These are phyloP conservation scores for Elsinoe necatrix DNA, from an alignment of 2,329 filamentous ascomycete genomes.

Conservation along the genomic window DNA sequence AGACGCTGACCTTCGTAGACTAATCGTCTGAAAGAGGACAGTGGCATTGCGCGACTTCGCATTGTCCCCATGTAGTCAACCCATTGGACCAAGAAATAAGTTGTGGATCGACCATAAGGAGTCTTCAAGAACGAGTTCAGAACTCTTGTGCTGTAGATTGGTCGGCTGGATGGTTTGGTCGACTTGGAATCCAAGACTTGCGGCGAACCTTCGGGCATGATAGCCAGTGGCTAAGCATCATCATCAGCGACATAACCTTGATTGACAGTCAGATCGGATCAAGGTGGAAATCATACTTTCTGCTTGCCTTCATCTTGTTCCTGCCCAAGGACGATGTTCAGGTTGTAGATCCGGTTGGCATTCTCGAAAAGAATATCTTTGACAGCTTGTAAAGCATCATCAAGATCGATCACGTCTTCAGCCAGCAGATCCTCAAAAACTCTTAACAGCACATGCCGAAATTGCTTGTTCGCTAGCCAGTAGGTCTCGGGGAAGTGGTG, in stretches of 20 bases:
- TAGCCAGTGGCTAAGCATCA: constrained; percentile 8
- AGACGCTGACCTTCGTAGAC: constrained; percentile 35
- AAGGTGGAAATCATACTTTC: constrained; percentile 1
- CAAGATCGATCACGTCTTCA: constrained; percentile 52
- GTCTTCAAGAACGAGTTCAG: constrained; percentile 26
- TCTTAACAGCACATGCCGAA: constrained; percentile 61
- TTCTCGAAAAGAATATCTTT: constrained; percentile 68
- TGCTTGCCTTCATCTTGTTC: constrained; percentile 9
- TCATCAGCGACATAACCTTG: constrained; percentile 2
- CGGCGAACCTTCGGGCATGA: not conserved
- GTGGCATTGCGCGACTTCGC: constrained; percentile 59
- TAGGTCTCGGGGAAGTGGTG: constrained; percentile 74
- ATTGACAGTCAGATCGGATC: not conserved
- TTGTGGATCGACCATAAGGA: constrained; percentile 8
- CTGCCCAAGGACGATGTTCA: constrained; percentile 30
- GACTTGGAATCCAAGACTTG: not conserved
- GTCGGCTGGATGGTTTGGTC: not conserved
- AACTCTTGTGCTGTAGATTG: constrained; percentile 3
- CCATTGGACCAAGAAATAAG: constrained; percentile 61
- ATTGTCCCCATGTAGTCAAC: constrained; percentile 66
- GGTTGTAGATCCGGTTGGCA: constrained; percentile 63
- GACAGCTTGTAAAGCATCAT: constrained; percentile 55
- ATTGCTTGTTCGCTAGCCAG: constrained; percentile 62
- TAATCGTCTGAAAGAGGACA: constrained; percentile 37
- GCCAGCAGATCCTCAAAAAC: constrained; percentile 59